Percentiles rank a stretch among this genome's conserved stretches.
These are phyloP conservation scores for Mrakia frigida DNA, from an alignment of 768 basidiomycete genomes.

Conservation along the genomic window DNA sequence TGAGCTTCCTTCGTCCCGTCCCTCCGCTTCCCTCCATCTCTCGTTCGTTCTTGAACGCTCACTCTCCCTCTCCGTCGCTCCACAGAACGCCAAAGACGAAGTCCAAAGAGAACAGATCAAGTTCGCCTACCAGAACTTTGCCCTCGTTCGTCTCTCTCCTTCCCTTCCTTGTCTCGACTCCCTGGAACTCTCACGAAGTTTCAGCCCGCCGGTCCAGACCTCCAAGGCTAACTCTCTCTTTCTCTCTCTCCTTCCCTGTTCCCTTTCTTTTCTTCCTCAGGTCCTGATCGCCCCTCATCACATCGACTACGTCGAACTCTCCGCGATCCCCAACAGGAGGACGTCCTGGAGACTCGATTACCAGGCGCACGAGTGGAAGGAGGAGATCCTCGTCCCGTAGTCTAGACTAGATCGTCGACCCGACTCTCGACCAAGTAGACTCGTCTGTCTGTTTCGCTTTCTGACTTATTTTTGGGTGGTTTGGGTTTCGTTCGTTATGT, in stretches of 20 bases:
- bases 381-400: constrained; percentile 16
- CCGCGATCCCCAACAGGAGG: constrained; percentile 22
- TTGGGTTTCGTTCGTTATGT: too few relatives aligned
- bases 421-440: too few relatives aligned
- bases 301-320: constrained; percentile 28
- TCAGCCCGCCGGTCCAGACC: too few relatives aligned
- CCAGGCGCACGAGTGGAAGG: constrained; percentile 14
- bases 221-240: not conserved
- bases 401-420: too few relatives aligned
- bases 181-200: too few relatives aligned
- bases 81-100: constrained; percentile 13
- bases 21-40: not conserved
- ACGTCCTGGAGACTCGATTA: constrained; percentile 19
- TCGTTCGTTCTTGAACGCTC: not conserved
- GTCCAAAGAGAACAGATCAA: constrained; percentile 8
- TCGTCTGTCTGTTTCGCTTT: too few relatives aligned
- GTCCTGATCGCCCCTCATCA: constrained; percentile 16
- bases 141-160: constrained; percentile 6
- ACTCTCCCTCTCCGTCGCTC: not conserved
- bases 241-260: not conserved
- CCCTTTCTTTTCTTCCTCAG: not conserved
- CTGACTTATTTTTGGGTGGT: too few relatives aligned
- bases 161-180: not conserved
- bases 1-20: not conserved
- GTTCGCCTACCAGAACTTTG: constrained; percentile 28